phyloP scores from a whole-genome alignment of 768 basidiomycete species.

The Mycena alexandri region DNA sequence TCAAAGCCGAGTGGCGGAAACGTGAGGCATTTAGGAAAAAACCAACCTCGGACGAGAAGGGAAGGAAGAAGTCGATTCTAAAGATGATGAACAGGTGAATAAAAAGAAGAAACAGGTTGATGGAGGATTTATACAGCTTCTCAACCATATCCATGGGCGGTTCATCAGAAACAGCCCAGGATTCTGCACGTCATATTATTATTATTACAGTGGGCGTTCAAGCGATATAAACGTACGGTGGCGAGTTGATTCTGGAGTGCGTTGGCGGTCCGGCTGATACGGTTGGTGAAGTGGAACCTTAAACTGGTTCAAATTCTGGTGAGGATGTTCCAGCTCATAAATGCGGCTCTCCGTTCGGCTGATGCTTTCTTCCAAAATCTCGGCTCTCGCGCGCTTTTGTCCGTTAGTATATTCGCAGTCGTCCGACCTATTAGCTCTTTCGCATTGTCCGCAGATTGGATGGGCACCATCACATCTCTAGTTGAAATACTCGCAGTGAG shows the following conservation, averaged over 20 bases:
- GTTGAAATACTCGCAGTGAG: too few relatives aligned
- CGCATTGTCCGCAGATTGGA: constrained; percentile 68
- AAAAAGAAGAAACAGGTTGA: neutral
- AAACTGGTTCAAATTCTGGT: neutral
- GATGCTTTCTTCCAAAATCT: constrained; percentile 65
- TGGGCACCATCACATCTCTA: constrained; percentile 66
- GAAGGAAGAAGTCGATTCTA: constrained; percentile 57
- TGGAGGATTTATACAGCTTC: constrained; percentile 41
- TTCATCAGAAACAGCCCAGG: constrained; percentile 2
- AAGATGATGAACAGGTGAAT: neutral
- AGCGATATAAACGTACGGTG: too few relatives aligned
- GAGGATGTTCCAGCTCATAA: constrained; percentile 58
- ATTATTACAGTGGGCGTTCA: too few relatives aligned
- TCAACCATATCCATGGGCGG: constrained; percentile 21
- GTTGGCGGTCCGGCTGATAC: neutral
- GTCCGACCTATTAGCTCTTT: constrained; percentile 57
- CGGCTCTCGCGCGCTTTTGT: constrained; percentile 60
- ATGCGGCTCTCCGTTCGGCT: constrained; percentile 61
- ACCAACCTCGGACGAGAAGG: constrained; percentile 62
- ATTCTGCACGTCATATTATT: too few relatives aligned
- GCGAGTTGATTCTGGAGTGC: neutral
- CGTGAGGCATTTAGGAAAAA: constrained; percentile 68
- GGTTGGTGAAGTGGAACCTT: constrained; percentile 3
- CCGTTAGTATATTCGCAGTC: constrained; percentile 73
- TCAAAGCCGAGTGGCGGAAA: constrained; percentile 55